These are phyloP conservation scores for Dryas integrifolia DNA, from an alignment of 331 rosid genomes.

Conservation along the genomic window DNA sequence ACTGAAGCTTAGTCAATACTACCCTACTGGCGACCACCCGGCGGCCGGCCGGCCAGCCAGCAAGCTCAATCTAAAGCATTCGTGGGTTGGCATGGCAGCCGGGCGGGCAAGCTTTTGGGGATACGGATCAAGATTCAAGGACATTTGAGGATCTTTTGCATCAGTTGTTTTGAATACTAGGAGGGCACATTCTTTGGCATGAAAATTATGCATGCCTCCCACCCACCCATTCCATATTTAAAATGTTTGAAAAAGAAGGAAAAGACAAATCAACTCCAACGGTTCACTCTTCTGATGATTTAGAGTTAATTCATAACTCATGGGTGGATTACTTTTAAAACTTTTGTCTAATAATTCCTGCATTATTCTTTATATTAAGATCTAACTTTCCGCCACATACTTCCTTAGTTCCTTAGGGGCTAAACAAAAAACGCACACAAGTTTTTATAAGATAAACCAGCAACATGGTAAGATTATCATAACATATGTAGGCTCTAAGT, in stretches of 20 bases:
- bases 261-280: slow-evolving; percentile 4
- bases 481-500: neutral
- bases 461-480: neutral
- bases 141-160: neutral
- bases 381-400: slow-evolving; percentile 12
- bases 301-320: neutral
- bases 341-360: neutral
- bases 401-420: slow-evolving; percentile 30
- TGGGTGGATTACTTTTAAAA: neutral
- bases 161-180: neutral
- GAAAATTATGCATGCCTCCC: neutral
- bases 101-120: neutral
- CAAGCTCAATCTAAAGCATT: neutral
- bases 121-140: neutral
- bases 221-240: neutral
- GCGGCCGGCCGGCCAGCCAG: too few relatives aligned
- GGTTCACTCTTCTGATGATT: neutral
- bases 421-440: slow-evolving; percentile 11
- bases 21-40: too few relatives aligned
- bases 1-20: neutral
- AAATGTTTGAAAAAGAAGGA: neutral
- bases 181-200: neutral
- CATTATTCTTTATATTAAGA: neutral
- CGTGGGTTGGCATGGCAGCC: neutral
- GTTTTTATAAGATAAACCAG: slow-evolving; percentile 6